A percentile compares a stretch with the other conserved stretches of the same genome.
Conservation (phyloP, 106 monocot genomes). For the Dioscorea dumetorum region DNA sequence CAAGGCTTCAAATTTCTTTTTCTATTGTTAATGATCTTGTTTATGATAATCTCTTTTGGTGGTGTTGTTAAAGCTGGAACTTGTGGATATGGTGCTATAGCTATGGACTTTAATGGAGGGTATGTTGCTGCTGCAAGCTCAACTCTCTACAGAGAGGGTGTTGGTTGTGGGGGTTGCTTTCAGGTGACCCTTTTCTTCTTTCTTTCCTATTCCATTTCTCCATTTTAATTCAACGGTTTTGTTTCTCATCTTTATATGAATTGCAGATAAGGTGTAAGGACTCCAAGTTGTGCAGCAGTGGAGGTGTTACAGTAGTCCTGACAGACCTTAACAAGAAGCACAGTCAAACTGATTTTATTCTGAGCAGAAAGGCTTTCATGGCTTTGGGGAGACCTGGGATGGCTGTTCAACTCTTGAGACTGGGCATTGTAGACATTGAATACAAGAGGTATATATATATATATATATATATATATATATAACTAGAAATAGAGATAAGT, state of each 20-base stretch:
- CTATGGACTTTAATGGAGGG: conserved; percentile 40
- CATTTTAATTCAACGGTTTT: neutral
- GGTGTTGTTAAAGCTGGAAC: conserved; percentile 41
- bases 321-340: conserved; percentile 39
- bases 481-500: no score
- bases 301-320: conserved; percentile 56
- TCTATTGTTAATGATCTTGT: neutral
- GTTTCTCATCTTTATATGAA: neutral
- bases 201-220: neutral
- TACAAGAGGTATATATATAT: conserved; percentile 43
- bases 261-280: conserved; percentile 73
- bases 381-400: conserved; percentile 50
- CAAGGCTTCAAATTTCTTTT: neutral
- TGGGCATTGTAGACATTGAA: conserved; percentile 43
- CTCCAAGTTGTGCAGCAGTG: conserved; percentile 30
- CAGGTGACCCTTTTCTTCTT: conserved; percentile 22
- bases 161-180: conserved; percentile 75
- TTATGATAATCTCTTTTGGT: neutral
- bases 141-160: conserved; percentile 49
- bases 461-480: no score
- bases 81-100: conserved; percentile 67
- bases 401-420: conserved; percentile 16
- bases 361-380: conserved; percentile 39
- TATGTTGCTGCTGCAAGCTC: conserved; percentile 43
- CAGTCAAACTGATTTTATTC: conserved; percentile 66